Percentiles rank a stretch among this genome's conserved stretches.
phyloP scores from a whole-genome alignment of 208 protist genomes.

The Kentomonas sorsogonicus region DNA sequence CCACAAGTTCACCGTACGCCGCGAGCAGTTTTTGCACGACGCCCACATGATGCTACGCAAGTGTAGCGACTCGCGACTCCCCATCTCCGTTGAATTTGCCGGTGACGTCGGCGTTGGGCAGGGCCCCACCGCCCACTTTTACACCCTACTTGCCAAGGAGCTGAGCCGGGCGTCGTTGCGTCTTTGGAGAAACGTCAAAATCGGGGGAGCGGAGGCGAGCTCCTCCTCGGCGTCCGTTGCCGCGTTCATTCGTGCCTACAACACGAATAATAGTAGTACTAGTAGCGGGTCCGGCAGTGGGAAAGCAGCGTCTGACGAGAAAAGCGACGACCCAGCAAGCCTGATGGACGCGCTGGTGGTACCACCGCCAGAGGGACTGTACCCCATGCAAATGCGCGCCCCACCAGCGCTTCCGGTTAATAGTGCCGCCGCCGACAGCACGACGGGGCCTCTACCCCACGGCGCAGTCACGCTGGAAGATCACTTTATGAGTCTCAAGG shows the following conservation, averaged over 20 bases:
- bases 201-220: background rate
- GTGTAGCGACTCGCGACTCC: constrained; percentile 52
- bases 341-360: constrained; percentile 15
- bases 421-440: background rate
- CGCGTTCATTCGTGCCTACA: no score
- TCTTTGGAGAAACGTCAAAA: constrained; percentile 49
- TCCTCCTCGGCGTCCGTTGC: no score
- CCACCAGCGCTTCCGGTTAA: no score
- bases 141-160: constrained; percentile 67
- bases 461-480: constrained; percentile 16
- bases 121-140: constrained; percentile 89
- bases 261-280: no score
- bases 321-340: no score
- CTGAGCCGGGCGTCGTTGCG: constrained; percentile 24
- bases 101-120: constrained; percentile 86
- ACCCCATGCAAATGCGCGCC: background rate
- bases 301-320: no score
- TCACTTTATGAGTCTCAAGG: constrained; percentile 21
- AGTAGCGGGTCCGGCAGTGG: no score
- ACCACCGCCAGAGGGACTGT: constrained; percentile 22
- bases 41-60: constrained; percentile 65
- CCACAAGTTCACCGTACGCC: constrained; percentile 79
- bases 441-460: background rate
- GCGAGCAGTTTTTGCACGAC: constrained; percentile 49
- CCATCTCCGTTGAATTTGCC: constrained; percentile 84